Base-by-base conservation (phyloP, 1,284 basidiomycete genomes). In the Xerocomus amazonicus region DNA sequence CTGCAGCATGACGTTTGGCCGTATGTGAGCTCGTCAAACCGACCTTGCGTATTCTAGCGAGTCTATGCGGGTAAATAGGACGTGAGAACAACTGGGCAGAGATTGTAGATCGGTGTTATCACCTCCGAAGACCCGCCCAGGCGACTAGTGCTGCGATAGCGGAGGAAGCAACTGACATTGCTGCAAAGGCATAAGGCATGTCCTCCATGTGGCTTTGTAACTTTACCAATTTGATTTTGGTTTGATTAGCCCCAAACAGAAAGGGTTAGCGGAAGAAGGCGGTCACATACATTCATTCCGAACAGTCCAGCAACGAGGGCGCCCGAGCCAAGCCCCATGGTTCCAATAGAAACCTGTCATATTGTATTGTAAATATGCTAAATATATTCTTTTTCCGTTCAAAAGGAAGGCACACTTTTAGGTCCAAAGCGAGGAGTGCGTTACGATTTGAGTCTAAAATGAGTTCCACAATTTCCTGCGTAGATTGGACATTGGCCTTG, bases 381-480 rank as follows among this genome's bases (percentile, higher is more conserved):
- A 45, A 45, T 45, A 37, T 45, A 31, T 56, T 43, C 43, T 17
- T 29, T 38, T 34, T 17, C 35, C 23, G 4, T 23, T 23, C 19
- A 23, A 23, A 4, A 3, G 47, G 52, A 44, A 38, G 37, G 54
- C 69, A 28, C 56, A 87, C 89, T 75, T 94, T 87, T 43, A 99
- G 77, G 67, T 98, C 96, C 23, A 98, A 77, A 23, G 93, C 91
- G 13, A 98, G 76, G 12, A 99, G 76, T 4, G 90, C 83, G 66
- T 99, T 99, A 42, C 96, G 87, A 71, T 97, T 97, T 50, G 93
- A 91, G 68, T 99, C 96, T 41, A 99, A 79, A 63, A 98, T 95
- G 50, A 99, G 79, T 69, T 99, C 96, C 6, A 97, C 92, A 45
- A 98, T 96, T 69, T 98, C 95, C 73, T 97, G 94, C 0, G 95